Evolutionary conservation across 345 rosid genomes (phyloP), one percentile per base, ranked within the genome.

Genomic region (Citrus maxima): DNA sequence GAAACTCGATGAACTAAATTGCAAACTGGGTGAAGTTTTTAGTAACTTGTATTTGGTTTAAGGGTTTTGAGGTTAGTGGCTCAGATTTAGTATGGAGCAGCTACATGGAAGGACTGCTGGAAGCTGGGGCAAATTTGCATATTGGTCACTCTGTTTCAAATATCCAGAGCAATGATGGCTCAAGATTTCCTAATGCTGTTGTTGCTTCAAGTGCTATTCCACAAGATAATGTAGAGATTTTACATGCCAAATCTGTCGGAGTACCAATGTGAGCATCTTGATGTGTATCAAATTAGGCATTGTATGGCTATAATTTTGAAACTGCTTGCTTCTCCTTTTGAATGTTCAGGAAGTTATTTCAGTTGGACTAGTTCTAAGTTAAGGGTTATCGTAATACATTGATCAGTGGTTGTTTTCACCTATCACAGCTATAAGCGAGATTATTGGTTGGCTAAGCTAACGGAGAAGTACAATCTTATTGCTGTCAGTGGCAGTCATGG

Each of bases 151-250:
- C 82, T 4, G n/a, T 19, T 4, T 56, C 37, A 46, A 79, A 79
- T 72, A 72, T 82, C 3, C 8, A 49, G n/a, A 60, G 82, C 13
- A 22, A 76, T 40, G 40, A 72, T 59, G 79, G 77, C 60, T 77
- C 70, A 4, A 74, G 79, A 38, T 83, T 80, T 24, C 83, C 86
- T 4, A 24, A 54, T 71, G 80, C 84, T 21, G 32, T 85, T 70
- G 85, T 85, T 35, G 79, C 82, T 76, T 82, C 85, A 14, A 85
- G 88, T 72, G 84, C 88, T 32, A 82, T 85, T 67, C 67, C 80
- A 6, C 70, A 62, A 18, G 80, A 82, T 40, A 85, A 85, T 72
- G 70, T 72, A 10, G 88, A 85, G 74, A 70, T 78, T 80, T 70
- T 78, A 56, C 77, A 67, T 71, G 82, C 85, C 55, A 78, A 78